Conservation (phyloP, 2,329 filamentous ascomycete genomes). For the Fusarium pseudonygamai region DNA sequence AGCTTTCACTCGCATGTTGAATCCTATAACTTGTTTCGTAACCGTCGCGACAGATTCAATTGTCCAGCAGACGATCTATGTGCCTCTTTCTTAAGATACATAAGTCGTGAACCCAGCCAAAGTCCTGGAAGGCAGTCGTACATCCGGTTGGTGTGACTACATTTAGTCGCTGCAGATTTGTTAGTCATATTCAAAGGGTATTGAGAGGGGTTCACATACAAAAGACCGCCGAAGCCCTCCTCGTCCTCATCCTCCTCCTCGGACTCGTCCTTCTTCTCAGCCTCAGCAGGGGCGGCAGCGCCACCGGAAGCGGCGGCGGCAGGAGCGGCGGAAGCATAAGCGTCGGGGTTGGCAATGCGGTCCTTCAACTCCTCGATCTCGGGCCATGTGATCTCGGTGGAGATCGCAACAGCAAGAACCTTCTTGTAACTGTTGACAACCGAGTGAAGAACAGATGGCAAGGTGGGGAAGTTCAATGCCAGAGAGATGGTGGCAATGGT, state of each 20-base stretch:
- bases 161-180: slow-evolving; percentile 61
- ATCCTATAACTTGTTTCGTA: slow-evolving; percentile 42
- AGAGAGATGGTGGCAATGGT: slow-evolving; percentile 93
- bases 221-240: slow-evolving; percentile 83
- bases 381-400: slow-evolving; percentile 93
- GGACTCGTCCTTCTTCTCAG: slow-evolving; percentile 73
- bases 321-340: slow-evolving; percentile 87
- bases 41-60: slow-evolving; percentile 49
- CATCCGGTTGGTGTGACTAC: slow-evolving; percentile 48
- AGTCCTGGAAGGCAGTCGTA: slow-evolving; percentile 53
- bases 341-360: slow-evolving; percentile 98
- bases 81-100: slow-evolving; percentile 53
- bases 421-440: slow-evolving; percentile 99
- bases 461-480: slow-evolving; percentile 92
- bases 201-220: slow-evolving; percentile 57
- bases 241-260: slow-evolving; percentile 75
- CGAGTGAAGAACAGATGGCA: slow-evolving; percentile 96
- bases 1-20: slow-evolving; percentile 37
- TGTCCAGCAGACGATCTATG: slow-evolving; percentile 61
- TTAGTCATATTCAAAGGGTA: slow-evolving; percentile 48
- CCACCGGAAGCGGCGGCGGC: slow-evolving; percentile 68
- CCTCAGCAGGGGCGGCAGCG: slow-evolving; percentile 63
- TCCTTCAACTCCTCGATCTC: slow-evolving; percentile 99
- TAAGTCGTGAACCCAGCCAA: slow-evolving; percentile 57
- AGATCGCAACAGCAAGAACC: slow-evolving; percentile 84